Base-by-base conservation (phyloP, 768 basidiomycete species). In the Tulasnella sp. region DNA sequence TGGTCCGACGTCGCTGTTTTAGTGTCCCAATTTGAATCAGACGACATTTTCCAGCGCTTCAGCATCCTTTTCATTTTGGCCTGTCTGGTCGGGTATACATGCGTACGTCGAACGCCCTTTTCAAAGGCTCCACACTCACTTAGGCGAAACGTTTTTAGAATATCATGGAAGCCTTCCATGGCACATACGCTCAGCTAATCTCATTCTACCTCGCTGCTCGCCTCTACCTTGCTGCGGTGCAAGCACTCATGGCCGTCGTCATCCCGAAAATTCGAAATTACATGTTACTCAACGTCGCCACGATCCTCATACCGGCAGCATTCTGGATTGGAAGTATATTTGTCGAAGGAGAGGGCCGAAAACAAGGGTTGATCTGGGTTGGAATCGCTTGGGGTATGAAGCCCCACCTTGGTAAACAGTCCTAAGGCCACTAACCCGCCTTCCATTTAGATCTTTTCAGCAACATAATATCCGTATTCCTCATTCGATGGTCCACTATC, bases 121-220 rank as follows among this genome's bases (percentile, higher is more conserved):
- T 39, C 14, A 3, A 39, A 12, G 12, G 12, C 39, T 19, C 3
- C 34, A 68, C 27, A n/a, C 38, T 74, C 72, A 74, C 72, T 34
- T 24, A 9, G 19, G 19, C 42, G 1, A n/a, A 3, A 18, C 4
- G 5, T 27, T 39, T 42, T 52, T 62, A 77, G 76, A 77, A 77
- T 21, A 77, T 77, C 76, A 31, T 62, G 18, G 27, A 34, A n/a
- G 76, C 48, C 36, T 77, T 77, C 76, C 27, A 62, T 18, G 19
- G 46, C 27, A 77, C 76, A 18, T 77, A 77, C 36, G 34, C 76
- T 39, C 76, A 77, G 40, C 76, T 77, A n/a, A 77, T 77, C 58
- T 21, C 56, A 6, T 77, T 77, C 38, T 77, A 77, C 56, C 48
- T 77, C 48, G 76, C 76, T n/a, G 76, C 76, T 31, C 52, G 58